phyloP scores from a whole-genome alignment of 2,329 filamentous ascomycete species.

The Aspergillus phoenicis region DNA sequence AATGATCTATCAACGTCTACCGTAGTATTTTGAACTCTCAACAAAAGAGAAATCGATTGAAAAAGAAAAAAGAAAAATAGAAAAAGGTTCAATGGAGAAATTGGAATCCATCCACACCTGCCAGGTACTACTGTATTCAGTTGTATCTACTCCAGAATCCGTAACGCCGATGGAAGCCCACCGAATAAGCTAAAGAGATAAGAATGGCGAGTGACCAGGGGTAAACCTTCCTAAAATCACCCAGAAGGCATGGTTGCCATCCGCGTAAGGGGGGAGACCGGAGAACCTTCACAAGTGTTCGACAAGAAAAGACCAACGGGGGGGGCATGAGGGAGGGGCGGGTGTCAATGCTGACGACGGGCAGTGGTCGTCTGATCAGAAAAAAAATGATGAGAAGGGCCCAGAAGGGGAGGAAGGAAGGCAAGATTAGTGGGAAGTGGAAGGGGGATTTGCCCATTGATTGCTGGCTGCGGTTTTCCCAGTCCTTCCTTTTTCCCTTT shows the following conservation, averaged over 20 bases:
- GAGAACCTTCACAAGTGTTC: constrained; percentile 1
- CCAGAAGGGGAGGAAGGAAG: constrained; percentile 12
- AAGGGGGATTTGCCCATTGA: constrained; percentile 9
- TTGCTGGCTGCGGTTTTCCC: neutral
- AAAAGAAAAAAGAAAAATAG: neutral
- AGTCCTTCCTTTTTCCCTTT: neutral
- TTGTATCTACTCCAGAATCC: neutral
- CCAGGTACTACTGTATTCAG: neutral
- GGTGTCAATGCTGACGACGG: constrained; percentile 21
- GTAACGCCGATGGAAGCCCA: constrained; percentile 1
- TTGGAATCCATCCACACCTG: neutral
- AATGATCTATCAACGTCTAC: no score
- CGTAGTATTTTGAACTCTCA: no score
- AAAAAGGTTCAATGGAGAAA: neutral
- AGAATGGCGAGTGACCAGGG: constrained; percentile 16
- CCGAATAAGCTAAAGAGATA: constrained; percentile 4
- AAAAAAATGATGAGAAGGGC: constrained; percentile 21
- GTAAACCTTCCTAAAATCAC: constrained; percentile 11
- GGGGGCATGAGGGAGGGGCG: constrained; percentile 21
- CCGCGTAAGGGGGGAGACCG: constrained; percentile 4
- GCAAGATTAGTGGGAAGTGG: neutral
- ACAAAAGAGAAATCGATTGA: no score
- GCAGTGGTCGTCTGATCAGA: constrained; percentile 28
- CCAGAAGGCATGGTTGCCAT: constrained; percentile 1
- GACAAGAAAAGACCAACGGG: constrained; percentile 10